phyloP scores from a whole-genome alignment of 192 early-diverging fungal genomes.

The Entomortierella chlamydospora region DNA sequence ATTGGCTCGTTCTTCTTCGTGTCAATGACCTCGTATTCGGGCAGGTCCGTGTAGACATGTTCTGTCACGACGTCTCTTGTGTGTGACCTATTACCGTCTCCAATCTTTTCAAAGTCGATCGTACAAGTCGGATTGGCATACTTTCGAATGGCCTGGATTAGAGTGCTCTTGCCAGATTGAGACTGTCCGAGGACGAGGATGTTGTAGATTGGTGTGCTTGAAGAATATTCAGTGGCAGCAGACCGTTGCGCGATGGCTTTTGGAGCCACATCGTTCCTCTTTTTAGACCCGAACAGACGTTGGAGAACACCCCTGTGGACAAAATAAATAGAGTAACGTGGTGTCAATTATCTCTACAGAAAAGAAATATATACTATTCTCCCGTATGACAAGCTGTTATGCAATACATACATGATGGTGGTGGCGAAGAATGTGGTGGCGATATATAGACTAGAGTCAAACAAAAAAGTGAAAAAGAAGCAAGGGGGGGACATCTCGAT shows the following conservation, averaged over 20 bases:
- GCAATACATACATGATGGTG: too few relatives aligned
- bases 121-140: slow-evolving; percentile 5
- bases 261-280: background rate
- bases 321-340: too few relatives aligned
- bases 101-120: background rate
- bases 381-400: too few relatives aligned
- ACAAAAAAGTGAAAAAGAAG: too few relatives aligned
- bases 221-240: background rate
- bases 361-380: too few relatives aligned
- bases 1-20: background rate
- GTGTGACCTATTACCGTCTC: background rate
- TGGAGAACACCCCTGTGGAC: too few relatives aligned
- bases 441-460: too few relatives aligned
- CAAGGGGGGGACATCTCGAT: too few relatives aligned
- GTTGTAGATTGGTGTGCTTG: background rate
- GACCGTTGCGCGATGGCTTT: background rate
- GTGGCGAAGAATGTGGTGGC: too few relatives aligned
- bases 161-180: slow-evolving; percentile 12
- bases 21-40: background rate
- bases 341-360: too few relatives aligned
- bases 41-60: background rate
- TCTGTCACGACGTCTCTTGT: background rate
- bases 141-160: background rate
- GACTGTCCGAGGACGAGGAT: slow-evolving; percentile 14
- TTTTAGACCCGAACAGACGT: background rate